Base-by-base conservation (phyloP, 2,329 filamentous ascomycete genomes). In the Exophiala calicioides region DNA sequence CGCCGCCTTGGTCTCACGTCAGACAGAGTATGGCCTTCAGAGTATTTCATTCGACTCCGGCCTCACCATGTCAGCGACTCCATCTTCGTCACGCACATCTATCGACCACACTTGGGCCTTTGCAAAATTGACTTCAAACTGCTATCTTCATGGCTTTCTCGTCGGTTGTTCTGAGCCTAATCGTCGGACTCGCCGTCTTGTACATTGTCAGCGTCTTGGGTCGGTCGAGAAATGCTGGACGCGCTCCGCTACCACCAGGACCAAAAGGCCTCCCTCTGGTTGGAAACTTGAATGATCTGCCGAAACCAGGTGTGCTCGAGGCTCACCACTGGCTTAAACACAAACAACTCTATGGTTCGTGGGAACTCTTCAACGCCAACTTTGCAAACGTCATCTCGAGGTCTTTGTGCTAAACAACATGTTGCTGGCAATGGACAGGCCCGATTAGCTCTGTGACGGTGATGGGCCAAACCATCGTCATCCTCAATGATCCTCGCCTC, bases 241-340 rank as follows among this genome's bases (percentile, higher is more conserved):
- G n/a, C n/a, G n/a, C n/a, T 34, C 59, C 63, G 2, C 58, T 76
- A 0, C 77, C 76, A 1, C 77, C 77, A 1, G 78, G 78, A 0
- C 78, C 77, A 0, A 74, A 65, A 27, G 67, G 67, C 0, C 57
- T 73, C 5, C 74, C 74, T 0, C 10, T 80, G 0, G 21, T 80
- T 3, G 77, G 77, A 3, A 80, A 79, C 53, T 52, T 79, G 12
- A 50, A 55, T 1, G 75, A 79, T 50, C 60, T 80, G 8, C 76
- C 76, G 0, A 59, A 65, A 0, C 45, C 61, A 6, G 65, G 63
- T 0, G 52, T 52, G 29, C 65, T 62, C 6, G 72, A 74, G 40
- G 70, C 62, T 57, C 50, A 65, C 15, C 70, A 75, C 42, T 75
- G 71, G 71, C 44, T 68, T 1, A 62, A 73, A 33, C 66, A 71